Percentiles rank a stretch among this genome's conserved stretches.
Conservation (phyloP, 768 basidiomycete genomes). For the Rossbeevera mucosa region DNA sequence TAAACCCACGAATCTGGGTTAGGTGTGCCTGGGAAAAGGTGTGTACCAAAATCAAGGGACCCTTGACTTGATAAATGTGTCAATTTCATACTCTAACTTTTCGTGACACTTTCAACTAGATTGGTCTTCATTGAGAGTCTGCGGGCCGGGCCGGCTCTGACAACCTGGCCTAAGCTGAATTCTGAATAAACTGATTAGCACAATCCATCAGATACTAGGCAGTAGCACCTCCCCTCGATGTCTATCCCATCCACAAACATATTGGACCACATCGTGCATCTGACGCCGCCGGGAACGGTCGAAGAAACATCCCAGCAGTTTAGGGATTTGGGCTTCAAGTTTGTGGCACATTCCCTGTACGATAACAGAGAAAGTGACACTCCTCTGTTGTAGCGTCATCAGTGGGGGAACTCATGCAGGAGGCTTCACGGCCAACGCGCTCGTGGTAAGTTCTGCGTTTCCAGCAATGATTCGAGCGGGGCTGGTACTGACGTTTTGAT, state of each 20-base stretch:
- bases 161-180: too few relatives aligned
- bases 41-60: too few relatives aligned
- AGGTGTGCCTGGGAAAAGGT: too few relatives aligned
- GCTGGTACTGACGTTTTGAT: not conserved
- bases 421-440: constrained; percentile 60
- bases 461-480: not conserved
- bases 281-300: constrained; percentile 62
- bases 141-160: not conserved
- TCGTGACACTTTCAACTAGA: not conserved
- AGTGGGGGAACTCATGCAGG: constrained; percentile 62
- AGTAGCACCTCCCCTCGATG: constrained; percentile 12
- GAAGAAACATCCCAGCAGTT: constrained; percentile 48
- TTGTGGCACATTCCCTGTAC: constrained; percentile 10
- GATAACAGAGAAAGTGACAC: not conserved
- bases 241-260: constrained; percentile 35
- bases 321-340: constrained; percentile 64
- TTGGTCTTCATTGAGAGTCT: too few relatives aligned
- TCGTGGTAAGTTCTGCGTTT: constrained; percentile 42
- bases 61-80: too few relatives aligned
- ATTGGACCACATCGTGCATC: constrained; percentile 67
- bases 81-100: not conserved
- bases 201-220: not conserved
- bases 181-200: not conserved
- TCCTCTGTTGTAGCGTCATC: constrained; percentile 45
- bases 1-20: too few relatives aligned